phyloP scores from a whole-genome alignment of 805 yeast species.

The Candida sonorensis region DNA sequence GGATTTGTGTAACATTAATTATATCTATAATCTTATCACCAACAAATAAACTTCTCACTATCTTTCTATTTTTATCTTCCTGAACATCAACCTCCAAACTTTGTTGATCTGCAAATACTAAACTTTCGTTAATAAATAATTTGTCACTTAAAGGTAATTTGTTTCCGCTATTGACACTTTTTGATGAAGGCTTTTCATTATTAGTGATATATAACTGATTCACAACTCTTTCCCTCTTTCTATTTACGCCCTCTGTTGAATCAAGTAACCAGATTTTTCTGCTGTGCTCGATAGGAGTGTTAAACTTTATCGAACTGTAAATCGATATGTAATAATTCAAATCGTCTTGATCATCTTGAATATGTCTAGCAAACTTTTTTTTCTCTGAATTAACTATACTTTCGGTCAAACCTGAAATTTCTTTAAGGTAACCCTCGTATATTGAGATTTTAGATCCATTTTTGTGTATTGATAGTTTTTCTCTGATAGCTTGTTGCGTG shows the following conservation, averaged over 20 bases:
- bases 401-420: slow-evolving; percentile 28
- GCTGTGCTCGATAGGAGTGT: slow-evolving; percentile 13
- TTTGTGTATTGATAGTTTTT: not conserved
- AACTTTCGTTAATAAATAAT: too few relatives aligned
- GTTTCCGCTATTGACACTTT: too few relatives aligned
- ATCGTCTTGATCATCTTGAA: slow-evolving; percentile 64
- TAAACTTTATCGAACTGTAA: slow-evolving; percentile 42
- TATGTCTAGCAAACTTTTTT: slow-evolving; percentile 42
- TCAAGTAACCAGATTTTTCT: slow-evolving; percentile 45
- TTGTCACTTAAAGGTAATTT: too few relatives aligned
- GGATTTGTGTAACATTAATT: slow-evolving; percentile 69
- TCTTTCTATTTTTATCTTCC: slow-evolving; percentile 70
- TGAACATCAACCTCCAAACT: slow-evolving; percentile 21
- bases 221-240: slow-evolving; percentile 58
- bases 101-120: too few relatives aligned
- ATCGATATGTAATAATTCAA: slow-evolving; percentile 38
- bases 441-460: slow-evolving; percentile 1
- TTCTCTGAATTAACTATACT: slow-evolving; percentile 39
- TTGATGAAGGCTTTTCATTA: too few relatives aligned
- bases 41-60: slow-evolving; percentile 57
- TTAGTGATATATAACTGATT: slow-evolving; percentile 28
- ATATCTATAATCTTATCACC: slow-evolving; percentile 68
- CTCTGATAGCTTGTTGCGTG: slow-evolving; percentile 3
- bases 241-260: slow-evolving; percentile 59
- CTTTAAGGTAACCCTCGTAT: slow-evolving; percentile 13